These are phyloP conservation scores for Helotiales sp. DNA, from an alignment of 2,329 filamentous ascomycete genomes.

Conservation along the genomic window DNA sequence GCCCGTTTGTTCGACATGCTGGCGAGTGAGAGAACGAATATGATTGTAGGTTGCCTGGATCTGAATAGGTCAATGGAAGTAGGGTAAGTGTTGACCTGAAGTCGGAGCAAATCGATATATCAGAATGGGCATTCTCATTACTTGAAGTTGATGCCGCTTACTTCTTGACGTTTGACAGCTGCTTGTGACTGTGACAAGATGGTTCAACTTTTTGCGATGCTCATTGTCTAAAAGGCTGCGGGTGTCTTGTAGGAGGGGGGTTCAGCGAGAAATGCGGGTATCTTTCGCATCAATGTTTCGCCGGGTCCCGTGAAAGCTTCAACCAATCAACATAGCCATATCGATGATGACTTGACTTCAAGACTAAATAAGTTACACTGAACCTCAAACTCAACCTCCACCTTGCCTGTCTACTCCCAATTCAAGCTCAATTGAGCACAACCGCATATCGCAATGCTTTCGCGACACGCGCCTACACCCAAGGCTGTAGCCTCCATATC, in stretches of 20 bases:
- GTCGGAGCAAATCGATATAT: conserved; percentile 26
- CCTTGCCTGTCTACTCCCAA: conserved; percentile 25
- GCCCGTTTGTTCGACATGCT: conserved; percentile 45
- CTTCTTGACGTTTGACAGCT: conserved; percentile 16
- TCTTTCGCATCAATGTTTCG: conserved; percentile 1
- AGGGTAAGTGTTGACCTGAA: conserved; percentile 20
- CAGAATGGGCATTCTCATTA: conserved; percentile 25
- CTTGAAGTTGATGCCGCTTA: conserved; percentile 33
- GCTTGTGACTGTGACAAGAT: not conserved
- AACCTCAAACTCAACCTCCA: conserved; percentile 37
- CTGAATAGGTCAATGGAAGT: conserved; percentile 24
- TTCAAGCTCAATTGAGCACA: conserved; percentile 44
- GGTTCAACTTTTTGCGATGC: not conserved
- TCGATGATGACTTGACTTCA: conserved; percentile 36
- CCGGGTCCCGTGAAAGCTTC: conserved; percentile 5
- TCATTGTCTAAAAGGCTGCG: not conserved
- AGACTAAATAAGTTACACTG: conserved; percentile 12
- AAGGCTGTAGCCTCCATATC: conserved; percentile 42
- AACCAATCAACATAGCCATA: conserved; percentile 26
- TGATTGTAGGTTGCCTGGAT: not conserved
- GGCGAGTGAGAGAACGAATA: not conserved
- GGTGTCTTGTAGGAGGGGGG: not conserved
- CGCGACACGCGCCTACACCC: conserved; percentile 43
- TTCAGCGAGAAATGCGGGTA: not conserved
- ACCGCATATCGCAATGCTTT: conserved; percentile 43